A percentile compares a stretch with the other conserved stretches of the same genome.
These are phyloP conservation scores for Chytriomyces hyalinus DNA, from an alignment of 192 early-diverging fungal genomes.

Conservation along the genomic window DNA sequence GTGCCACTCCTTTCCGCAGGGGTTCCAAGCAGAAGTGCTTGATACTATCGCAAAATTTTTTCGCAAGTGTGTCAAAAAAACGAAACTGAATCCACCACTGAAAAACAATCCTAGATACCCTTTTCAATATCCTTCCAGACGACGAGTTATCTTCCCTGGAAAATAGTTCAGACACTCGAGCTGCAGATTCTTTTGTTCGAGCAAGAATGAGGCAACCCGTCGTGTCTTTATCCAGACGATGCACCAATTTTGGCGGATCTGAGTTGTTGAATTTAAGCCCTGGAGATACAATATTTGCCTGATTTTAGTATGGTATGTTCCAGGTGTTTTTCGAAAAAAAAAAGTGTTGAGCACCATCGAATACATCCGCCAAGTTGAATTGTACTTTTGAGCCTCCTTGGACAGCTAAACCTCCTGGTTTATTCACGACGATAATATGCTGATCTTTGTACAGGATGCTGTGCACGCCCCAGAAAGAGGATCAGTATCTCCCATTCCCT, in stretches of 20 bases:
- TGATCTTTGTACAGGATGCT: conserved; percentile 54
- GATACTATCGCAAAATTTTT: conserved; percentile 6
- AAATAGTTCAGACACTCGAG: conserved; percentile 41
- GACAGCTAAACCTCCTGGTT: conserved; percentile 46
- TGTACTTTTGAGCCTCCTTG: conserved; percentile 55
- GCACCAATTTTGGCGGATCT: conserved; percentile 48
- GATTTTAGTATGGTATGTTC: background rate
- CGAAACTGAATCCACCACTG: background rate
- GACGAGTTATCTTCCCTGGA: background rate
- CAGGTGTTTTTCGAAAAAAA: background rate
- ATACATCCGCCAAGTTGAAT: conserved; percentile 39
- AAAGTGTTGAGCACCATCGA: conserved; percentile 44
- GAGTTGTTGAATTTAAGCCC: conserved; percentile 30
- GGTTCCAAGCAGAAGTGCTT: conserved; percentile 10
- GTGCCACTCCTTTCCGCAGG: background rate
- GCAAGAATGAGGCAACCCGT: conserved; percentile 56
- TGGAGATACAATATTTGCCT: background rate
- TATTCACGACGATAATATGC: conserved; percentile 54
- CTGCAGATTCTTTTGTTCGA: conserved; percentile 48
- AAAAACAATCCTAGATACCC: conserved; percentile 9
- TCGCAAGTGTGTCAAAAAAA: background rate
- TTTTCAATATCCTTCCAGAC: conserved; percentile 11
- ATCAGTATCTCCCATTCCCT: too few species aligned
- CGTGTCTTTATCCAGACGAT: conserved; percentile 60
- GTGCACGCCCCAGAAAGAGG: background rate